These are phyloP conservation scores for Phytophthora colocasiae DNA, from an alignment of 352 stramenopile species.

Conservation along the genomic window DNA sequence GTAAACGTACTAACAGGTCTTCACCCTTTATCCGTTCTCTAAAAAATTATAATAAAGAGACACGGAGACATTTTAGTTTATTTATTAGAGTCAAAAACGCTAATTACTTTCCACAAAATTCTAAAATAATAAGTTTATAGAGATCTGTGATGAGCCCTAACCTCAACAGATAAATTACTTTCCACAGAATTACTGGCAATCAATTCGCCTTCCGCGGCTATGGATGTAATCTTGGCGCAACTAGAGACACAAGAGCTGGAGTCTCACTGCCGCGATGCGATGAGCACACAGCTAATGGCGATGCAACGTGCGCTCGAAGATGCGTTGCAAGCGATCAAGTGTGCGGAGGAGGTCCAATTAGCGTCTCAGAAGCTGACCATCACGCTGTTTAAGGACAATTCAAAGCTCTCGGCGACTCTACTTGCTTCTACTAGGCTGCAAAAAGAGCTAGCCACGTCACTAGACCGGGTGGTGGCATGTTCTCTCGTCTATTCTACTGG, in stretches of 20 bases:
- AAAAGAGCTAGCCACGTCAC: neutral
- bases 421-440: conserved; percentile 3
- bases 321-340: conserved; percentile 3
- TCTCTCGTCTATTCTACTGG: neutral
- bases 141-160: no score
- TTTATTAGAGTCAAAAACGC: no score
- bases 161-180: no score
- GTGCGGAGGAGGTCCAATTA: conserved; percentile 8
- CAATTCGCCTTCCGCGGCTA: neutral
- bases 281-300: conserved; percentile 11
- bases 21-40: no score
- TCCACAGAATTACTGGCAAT: no score
- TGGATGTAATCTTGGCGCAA: conserved; percentile 18
- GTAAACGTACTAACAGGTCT: no score
- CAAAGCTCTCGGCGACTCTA: conserved; percentile 16
- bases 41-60: no score
- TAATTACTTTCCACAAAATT: no score
- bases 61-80: no score
- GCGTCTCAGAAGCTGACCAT: conserved; percentile 13
- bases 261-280: conserved; percentile 10
- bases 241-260: conserved; percentile 6
- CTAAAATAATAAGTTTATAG: no score
- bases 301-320: conserved; percentile 10
- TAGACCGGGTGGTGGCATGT: conserved; percentile 3
- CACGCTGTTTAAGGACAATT: conserved; percentile 10